Base-by-base conservation (phyloP, 768 basidiomycete species). In the Russula sp. region DNA sequence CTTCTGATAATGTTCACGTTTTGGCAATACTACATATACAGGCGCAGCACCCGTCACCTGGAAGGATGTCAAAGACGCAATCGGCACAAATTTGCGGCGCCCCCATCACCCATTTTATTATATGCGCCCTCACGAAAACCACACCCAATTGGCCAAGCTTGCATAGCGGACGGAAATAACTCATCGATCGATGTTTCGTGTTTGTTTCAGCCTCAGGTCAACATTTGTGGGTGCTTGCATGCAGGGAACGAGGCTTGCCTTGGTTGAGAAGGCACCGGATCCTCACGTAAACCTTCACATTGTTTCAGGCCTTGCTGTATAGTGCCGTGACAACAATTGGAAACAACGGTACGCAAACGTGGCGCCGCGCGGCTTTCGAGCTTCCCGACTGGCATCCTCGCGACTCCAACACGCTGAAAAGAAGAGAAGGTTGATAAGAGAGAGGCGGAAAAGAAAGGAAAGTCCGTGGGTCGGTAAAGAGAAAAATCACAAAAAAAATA, bases 291-390 rank as follows among this genome's bases (percentile, higher is more conserved):
- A 41, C 35, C 6, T 3, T 10, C 29, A 38, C 25, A 16, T 49
- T 49, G 54, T 60, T 61, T 61, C 53, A 56, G 22, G 22, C 35
- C 45, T 25, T 46, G 32, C 43, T 16, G n/a, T 20, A 58, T 18
- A 14, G 38, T 5, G n/a, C 14, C 39, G 25, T 36, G 48, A 56
- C 54, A 61, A 56, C 54, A 61, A 43, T 56, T 35, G 48, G 48
- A 49, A 56, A 56, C 38, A 35, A 29, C 9, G 36, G 47, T 45
- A 57, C 55, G 56, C 48, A 49, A 61, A 56, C 42, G 60, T 56
- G 60, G 61, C 61, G 61, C 29, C 32, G 56, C 46, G 56, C 46
- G 41, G 48, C 49, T 22, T 57, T 38, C n/a, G 34, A 50, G n/a
- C 41, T 61, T 56, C 47, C 54, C 29, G 32, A 50, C 20, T 10